Base-by-base conservation (phyloP, 805 yeast species). In the Candida piceae region DNA sequence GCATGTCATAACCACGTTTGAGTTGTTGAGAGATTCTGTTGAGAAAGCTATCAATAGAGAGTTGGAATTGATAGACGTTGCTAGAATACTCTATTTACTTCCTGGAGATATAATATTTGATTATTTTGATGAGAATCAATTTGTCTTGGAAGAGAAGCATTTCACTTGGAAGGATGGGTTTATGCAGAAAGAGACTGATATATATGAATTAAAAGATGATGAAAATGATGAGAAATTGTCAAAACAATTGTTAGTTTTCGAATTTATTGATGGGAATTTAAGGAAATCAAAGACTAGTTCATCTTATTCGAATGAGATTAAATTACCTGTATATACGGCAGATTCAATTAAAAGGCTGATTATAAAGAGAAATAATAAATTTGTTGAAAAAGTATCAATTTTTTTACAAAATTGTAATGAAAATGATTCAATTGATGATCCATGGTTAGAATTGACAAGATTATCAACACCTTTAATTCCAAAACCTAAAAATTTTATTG, bases 61-160 rank as follows among this genome's bases (percentile, higher is more conserved):
- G 7, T 49, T 76, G 12, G 62, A 67, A 1, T 52, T 60, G 9
- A 58, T 66, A 8, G 95, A 86, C 55, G 69, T 83, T 24, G 84
- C 94, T 1, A 67, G 70, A 39, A 68, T 89, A 22, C 73, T 69
- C 31, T 70, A 64, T 7, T 50, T 88, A 7, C 55, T 84, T 2
- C 95, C 95, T 0, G 64, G 72, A 19, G 90, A 84, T 33, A 74
- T 84, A 10, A 63, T 77, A 2, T 79, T 80, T 50, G 84, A 78
- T 34, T 89, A 84, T 55, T 78, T 83, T 30, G 96, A 89, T 55
- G 87, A 82, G 53, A 80, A 81, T 50, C 89, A 63, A 38, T 60
- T 71, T 24, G 64, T 68, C 12, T 54, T 69, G 29, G 68, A 63
- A 8, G 75, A 72, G 34, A 66, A 66, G 38, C 67, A 69, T 27